phyloP scores from a whole-genome alignment of 106 monocot species.

The Posidonia australis region DNA sequence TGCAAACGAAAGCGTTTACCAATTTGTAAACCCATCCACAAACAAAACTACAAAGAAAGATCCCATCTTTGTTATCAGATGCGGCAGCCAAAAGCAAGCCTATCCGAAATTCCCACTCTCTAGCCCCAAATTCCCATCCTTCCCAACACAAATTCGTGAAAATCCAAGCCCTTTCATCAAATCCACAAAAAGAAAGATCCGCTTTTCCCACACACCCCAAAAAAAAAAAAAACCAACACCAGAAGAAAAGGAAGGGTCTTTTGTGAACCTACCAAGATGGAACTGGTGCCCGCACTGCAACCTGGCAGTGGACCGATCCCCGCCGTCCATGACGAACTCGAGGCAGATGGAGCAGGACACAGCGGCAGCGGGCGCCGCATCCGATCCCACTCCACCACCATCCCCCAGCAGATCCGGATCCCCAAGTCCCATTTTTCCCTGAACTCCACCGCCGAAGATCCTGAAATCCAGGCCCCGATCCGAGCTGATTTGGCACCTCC shows the following conservation, averaged over 20 bases:
- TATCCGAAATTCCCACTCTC: neutral
- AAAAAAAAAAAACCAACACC: neutral
- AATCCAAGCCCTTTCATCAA: neutral
- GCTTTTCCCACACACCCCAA: neutral
- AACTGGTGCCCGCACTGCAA: slow-evolving; percentile 23
- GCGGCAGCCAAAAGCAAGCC: neutral
- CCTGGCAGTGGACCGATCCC: slow-evolving; percentile 14
- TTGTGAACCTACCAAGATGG: slow-evolving; percentile 13
- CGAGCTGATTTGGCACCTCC: too few species aligned
- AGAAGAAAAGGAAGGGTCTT: neutral
- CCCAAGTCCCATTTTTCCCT: slow-evolving; percentile 1
- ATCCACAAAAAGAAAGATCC: neutral
- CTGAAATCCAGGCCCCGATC: too few species aligned
- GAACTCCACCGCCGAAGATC: too few species aligned
- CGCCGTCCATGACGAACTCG: slow-evolving; percentile 10
- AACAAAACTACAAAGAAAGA: neutral
- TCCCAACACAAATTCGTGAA: neutral
- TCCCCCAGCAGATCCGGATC: neutral
- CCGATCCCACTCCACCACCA: neutral
- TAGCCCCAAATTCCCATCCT: neutral
- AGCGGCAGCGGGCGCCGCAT: neutral
- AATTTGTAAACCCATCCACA: neutral
- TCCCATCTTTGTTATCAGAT: too few species aligned
- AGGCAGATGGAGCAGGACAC: slow-evolving; percentile 21
- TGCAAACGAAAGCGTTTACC: too few species aligned